Conservation (phyloP, 2,329 filamentous ascomycete genomes). For the Stemphylium vesicarium region DNA sequence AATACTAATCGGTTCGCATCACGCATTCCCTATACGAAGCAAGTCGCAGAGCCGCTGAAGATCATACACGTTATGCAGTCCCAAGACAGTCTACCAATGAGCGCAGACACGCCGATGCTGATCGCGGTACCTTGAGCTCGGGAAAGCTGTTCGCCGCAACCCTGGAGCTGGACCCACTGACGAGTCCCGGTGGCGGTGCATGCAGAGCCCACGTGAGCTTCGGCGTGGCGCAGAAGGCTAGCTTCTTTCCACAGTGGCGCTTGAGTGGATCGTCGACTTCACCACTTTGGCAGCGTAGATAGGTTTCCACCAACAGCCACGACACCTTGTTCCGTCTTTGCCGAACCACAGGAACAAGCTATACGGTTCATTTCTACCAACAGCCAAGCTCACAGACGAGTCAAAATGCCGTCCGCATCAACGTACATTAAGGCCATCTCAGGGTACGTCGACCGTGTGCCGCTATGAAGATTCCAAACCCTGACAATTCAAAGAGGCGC, state of each 20-base stretch:
- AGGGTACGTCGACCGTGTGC: constrained; percentile 31
- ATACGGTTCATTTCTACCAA: not conserved
- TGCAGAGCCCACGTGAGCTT: not conserved
- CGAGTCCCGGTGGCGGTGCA: constrained; percentile 4
- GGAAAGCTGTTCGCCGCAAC: constrained; percentile 9
- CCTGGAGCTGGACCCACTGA: not conserved
- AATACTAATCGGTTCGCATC: constrained; percentile 26
- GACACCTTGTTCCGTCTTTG: not conserved
- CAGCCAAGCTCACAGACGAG: not conserved
- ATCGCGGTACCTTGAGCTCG: constrained; percentile 2
- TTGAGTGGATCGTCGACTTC: constrained; percentile 11
- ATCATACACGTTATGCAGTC: constrained; percentile 16
- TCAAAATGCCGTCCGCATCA: constrained; percentile 35
- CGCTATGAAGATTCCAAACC: constrained; percentile 8
- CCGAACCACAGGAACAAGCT: not conserved
- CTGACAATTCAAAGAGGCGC: constrained; percentile 64
- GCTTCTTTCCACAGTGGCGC: constrained; percentile 7
- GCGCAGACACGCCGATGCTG: not conserved
- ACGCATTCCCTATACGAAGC: constrained; percentile 29
- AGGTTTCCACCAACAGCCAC: constrained; percentile 4
- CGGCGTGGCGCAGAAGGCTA: constrained; percentile 6
- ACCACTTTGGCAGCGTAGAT: constrained; percentile 7
- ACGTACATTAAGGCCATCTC: constrained; percentile 45
- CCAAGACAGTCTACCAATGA: constrained; percentile 5
- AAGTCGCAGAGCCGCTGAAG: constrained; percentile 35